Conservation (phyloP, 2,329 filamentous ascomycete species). For the Pseudopyrenochaeta lycopersici region DNA sequence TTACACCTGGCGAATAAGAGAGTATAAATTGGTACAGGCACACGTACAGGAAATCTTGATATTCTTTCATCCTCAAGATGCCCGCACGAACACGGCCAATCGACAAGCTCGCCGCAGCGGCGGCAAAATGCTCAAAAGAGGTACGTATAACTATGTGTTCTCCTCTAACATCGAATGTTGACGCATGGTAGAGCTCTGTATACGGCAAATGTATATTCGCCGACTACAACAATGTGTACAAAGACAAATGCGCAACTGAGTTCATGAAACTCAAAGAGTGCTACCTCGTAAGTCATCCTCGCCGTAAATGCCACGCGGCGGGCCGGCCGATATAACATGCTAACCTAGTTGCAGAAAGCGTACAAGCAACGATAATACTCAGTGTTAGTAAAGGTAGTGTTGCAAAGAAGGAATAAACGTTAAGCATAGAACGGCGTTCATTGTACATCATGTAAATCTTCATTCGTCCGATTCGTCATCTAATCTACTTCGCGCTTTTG, state of each 20-base stretch:
- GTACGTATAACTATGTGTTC: constrained; percentile 51
- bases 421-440: constrained; percentile 1
- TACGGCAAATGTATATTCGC: constrained; percentile 93
- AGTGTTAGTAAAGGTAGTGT: too few relatives aligned
- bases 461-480: constrained; percentile 20
- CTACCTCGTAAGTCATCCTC: constrained; percentile 72
- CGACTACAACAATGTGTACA: constrained; percentile 89
- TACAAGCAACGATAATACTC: constrained; percentile 42
- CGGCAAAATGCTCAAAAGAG: constrained; percentile 72
- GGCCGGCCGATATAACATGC: not conserved
- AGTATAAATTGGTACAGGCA: not conserved
- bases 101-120: constrained; percentile 72
- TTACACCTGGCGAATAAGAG: too few relatives aligned
- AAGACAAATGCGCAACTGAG: constrained; percentile 87
- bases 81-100: constrained; percentile 65
- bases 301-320: not conserved
- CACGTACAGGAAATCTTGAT: not conserved
- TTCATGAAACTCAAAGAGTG: constrained; percentile 89
- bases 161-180: not conserved
- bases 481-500: constrained; percentile 17
- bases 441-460: constrained; percentile 6
- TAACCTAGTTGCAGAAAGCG: constrained; percentile 25
- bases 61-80: constrained; percentile 25
- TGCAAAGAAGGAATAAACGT: too few relatives aligned
- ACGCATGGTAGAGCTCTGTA: constrained; percentile 69